phyloP scores from a whole-genome alignment of 306 rosid species.

The Ormosia semicastrata region DNA sequence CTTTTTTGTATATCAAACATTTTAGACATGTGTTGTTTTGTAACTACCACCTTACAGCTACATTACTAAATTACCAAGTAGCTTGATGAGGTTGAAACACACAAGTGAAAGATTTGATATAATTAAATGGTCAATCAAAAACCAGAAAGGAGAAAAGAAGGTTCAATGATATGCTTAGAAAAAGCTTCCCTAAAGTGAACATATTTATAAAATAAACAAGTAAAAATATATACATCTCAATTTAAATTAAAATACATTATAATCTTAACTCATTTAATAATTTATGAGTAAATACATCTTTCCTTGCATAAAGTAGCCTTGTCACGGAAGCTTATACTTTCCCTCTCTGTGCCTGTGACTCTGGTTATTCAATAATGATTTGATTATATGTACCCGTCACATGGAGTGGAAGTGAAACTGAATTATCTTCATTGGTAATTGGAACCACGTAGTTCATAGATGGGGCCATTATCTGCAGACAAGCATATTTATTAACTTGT shows the following conservation, averaged over 20 bases:
- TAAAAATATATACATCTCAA: no score
- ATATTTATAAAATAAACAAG: background rate
- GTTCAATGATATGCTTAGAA: background rate
- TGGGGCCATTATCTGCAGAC: background rate
- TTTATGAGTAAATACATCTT: no score
- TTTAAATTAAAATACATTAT: no score
- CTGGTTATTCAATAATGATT: background rate
- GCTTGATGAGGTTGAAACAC: slow-evolving; percentile 12
- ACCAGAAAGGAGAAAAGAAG: slow-evolving; percentile 3
- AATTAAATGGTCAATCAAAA: slow-evolving; percentile 23
- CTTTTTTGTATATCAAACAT: slow-evolving; percentile 30
- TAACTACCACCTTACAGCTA: slow-evolving; percentile 48
- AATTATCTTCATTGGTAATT: slow-evolving; percentile 29
- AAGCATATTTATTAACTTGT: slow-evolving; percentile 22
- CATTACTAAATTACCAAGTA: background rate
- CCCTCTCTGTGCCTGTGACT: background rate
- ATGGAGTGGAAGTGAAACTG: slow-evolving; percentile 24
- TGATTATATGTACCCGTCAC: slow-evolving; percentile 25
- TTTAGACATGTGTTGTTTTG: slow-evolving; percentile 18
- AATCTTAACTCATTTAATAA: no score
- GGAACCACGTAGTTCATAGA: slow-evolving; percentile 21
- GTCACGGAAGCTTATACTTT: background rate
- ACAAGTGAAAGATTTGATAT: slow-evolving; percentile 38
- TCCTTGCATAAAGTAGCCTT: no score
- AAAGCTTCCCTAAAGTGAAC: background rate